Evolutionary conservation across 2,329 filamentous ascomycete genomes (phyloP), one percentile per base, ranked within the genome.

Genomic region (Phyllosticta ampelicida): DNA sequence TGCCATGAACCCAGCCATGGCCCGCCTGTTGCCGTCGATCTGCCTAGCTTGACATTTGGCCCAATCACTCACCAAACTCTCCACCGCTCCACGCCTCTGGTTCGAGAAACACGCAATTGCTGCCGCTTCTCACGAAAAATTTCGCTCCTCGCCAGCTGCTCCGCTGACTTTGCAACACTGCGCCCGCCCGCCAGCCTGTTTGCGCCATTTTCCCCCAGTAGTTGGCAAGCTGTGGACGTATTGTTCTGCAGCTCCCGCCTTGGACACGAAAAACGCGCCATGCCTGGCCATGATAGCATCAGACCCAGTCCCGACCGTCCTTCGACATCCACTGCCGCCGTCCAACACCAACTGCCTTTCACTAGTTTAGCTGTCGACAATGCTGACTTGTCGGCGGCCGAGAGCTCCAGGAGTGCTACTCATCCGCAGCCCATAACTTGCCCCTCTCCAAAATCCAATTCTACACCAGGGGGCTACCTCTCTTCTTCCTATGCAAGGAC

Each of bases 401-500:
- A 59, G 30, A 54, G 21, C 48, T 59, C 53, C 58, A 44, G 36
- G 36, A 49, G 28, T 8, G 48, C 26, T 26, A 30, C 30, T 49
- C 50, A 26, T 50, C 58, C 58, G 10, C 58, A 53, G 18, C 53
- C 58, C 18, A 55, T 55, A 53, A 50, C 29, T 18, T 21, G 21
- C 21, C 36, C 36, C 36, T 59, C 56, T 30, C 53, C 58, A 23
- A 48, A 52, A 28, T 48, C 57, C 23, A 59, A 48, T 53, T 52
- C 21, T n/a, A 53, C 54, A 18, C 30, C 50, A 13, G 51, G 58
- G 30, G 52, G 58, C 19, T 61, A 59, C 58, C 51, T 63, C 21
- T 63, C 61, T n/a, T 62, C 61, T 16, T 62, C 60, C 5, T 60
- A 56, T 28, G 54, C 57, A 18, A 58, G 71, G 68, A 85, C 87